Evolutionary conservation across 768 basidiomycete species (phyloP).

Genomic region (Leucocoprinus leucothites): DNA sequence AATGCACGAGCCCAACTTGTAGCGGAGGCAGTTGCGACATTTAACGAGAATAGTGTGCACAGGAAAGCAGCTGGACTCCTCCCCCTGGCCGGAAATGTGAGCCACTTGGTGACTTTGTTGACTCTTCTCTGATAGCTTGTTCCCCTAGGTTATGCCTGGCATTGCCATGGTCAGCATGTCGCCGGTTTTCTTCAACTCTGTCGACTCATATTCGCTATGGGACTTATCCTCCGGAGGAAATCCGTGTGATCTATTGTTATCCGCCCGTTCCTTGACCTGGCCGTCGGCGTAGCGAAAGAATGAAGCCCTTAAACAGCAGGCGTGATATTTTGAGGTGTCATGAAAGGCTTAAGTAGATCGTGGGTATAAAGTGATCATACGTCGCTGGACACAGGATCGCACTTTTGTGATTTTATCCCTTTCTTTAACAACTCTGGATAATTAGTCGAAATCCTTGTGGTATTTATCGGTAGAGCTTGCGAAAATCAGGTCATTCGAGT

Average conservation of each 20-base stretch:
- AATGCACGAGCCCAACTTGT: constrained; percentile 22
- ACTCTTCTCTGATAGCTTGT: too few relatives aligned
- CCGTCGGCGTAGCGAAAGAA: background rate
- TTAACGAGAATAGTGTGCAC: constrained; percentile 18
- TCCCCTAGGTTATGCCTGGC: too few relatives aligned
- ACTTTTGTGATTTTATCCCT: too few relatives aligned
- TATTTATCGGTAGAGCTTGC: too few relatives aligned
- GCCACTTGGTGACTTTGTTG: background rate
- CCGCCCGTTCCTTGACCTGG: constrained; percentile 3
- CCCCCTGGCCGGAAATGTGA: constrained; percentile 12
- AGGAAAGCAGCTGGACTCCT: constrained; percentile 10
- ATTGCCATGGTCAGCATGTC: constrained; percentile 25
- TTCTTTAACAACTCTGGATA: too few relatives aligned
- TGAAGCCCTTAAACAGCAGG: constrained; percentile 16
- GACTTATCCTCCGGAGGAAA: constrained; percentile 18
- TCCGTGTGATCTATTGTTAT: constrained; percentile 14
- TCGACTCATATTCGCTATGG: constrained; percentile 12
- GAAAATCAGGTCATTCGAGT: too few relatives aligned
- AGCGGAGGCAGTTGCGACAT: constrained; percentile 22
- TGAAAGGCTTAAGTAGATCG: background rate
- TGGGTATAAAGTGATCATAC: too few relatives aligned
- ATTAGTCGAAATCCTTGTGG: too few relatives aligned
- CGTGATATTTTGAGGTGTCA: constrained; percentile 11
- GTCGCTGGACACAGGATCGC: too few relatives aligned
- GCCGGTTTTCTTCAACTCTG: constrained; percentile 30